Evolutionary conservation across 78 protist species (phyloP), one percentile per base, ranked within the genome.

Genomic region (Dictyostelium intermedium): DNA sequence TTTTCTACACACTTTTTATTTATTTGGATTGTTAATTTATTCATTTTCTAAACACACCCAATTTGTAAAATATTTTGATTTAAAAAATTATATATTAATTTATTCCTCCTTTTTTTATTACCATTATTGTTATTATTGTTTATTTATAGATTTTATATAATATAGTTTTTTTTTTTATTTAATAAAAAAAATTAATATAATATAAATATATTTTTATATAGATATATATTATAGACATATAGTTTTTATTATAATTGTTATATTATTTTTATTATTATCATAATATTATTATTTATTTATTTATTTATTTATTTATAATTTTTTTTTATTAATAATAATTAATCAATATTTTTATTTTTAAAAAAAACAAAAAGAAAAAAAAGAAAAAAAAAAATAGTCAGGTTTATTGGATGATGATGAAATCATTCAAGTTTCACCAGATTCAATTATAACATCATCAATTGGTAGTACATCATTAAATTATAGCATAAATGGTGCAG

Each of bases 401-500:
- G n/a, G 41, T 37, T 66, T 83, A 41, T 39, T 83, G 25, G 89
- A 83, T 69, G 89, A 83, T 60, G 86, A 82, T 66, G 89, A 83
- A 66, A 35, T 83, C 13, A 83, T 83, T 66, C 89, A 66, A 66
- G 34, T n/a, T n/a, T 32, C 50, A 35, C 56, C 39, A 32, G 72
- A 50, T 82, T 41, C 43, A n/a, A 35, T 82, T 60, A 82, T 82
- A 32, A 60, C 86, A 23, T 41, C 86, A 60, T 60, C 86, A 60
- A 60, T 37, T 35, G 86, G 76, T 2, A 8, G 27, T 18, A 7
- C 25, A 5, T 32, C 20, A 66, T n/a, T 43, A 82, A 34, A 34
- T 23, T 20, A n/a, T 16, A 27, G 35, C 25, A 14, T 41, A 20
- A 47, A n/a, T 30, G 81, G 63, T 16, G 66, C 66, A 56, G 66